These are phyloP conservation scores for Ophiostoma novo-ulmi DNA, from an alignment of 2,329 filamentous ascomycete genomes.

Conservation along the genomic window DNA sequence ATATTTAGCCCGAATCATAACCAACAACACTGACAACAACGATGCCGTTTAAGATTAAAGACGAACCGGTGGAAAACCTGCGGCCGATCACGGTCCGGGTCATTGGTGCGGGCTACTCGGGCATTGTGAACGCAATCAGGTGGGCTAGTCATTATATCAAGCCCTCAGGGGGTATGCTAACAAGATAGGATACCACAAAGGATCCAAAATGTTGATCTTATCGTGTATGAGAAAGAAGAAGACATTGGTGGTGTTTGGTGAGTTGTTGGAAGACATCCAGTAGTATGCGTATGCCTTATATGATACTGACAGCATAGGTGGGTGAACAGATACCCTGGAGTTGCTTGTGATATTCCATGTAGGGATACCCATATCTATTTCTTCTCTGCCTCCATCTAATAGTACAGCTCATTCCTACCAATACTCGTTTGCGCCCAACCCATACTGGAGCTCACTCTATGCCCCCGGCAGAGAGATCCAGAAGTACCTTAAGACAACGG, in stretches of 20 bases:
- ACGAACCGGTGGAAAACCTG: slow-evolving; percentile 34
- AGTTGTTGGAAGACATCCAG: not conserved
- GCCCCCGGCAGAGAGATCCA: slow-evolving; percentile 46
- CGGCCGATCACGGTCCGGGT: slow-evolving; percentile 35
- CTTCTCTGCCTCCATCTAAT: not conserved
- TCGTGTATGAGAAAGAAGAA: slow-evolving; percentile 37
- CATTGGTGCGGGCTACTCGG: slow-evolving; percentile 35
- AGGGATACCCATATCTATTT: slow-evolving; percentile 21
- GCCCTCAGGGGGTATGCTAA: slow-evolving; percentile 23
- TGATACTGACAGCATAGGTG: slow-evolving; percentile 17
- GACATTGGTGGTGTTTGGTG: slow-evolving; percentile 36
- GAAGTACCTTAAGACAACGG: slow-evolving; percentile 44
- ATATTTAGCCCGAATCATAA: not conserved
- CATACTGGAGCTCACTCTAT: slow-evolving; percentile 50
- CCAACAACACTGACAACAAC: not conserved
- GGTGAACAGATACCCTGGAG: slow-evolving; percentile 35
- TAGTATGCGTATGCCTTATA: not conserved
- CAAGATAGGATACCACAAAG: slow-evolving; percentile 32
- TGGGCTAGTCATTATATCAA: slow-evolving; percentile 20
- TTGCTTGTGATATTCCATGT: slow-evolving; percentile 39
- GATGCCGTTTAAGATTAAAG: slow-evolving; percentile 29
- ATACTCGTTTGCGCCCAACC: slow-evolving; percentile 52
- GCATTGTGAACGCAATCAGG: slow-evolving; percentile 35
- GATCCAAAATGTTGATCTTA: slow-evolving; percentile 35
- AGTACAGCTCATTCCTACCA: slow-evolving; percentile 48